These are phyloP conservation scores for Phoma herbarum DNA, from an alignment of 2,329 filamentous ascomycete genomes.

Conservation along the genomic window DNA sequence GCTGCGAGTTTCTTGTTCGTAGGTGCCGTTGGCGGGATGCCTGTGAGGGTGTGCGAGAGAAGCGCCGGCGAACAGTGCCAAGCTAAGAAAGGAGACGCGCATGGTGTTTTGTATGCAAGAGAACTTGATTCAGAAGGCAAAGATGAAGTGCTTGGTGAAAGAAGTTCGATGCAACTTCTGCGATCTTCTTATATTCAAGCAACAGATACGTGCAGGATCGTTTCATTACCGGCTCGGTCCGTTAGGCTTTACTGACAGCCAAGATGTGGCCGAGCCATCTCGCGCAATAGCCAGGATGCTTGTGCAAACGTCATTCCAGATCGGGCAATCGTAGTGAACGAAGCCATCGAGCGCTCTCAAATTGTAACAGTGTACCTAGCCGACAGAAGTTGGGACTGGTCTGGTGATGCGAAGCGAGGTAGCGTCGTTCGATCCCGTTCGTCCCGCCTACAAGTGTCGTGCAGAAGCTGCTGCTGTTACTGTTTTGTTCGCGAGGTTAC, in stretches of 20 bases:
- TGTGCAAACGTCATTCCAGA: background rate
- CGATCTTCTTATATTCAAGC: background rate
- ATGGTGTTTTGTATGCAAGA: background rate
- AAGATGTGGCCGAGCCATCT: background rate
- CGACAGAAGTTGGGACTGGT: too few species aligned
- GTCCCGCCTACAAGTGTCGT: too few species aligned
- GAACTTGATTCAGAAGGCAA: background rate
- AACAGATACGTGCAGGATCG: background rate
- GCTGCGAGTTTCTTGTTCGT: constrained; percentile 54
- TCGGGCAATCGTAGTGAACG: background rate
- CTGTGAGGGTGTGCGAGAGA: constrained; percentile 4
- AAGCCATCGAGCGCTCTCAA: background rate
- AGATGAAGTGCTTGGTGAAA: background rate
- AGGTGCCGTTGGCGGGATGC: background rate
- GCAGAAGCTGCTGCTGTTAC: background rate
- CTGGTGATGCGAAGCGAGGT: too few species aligned
- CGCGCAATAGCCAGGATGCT: background rate
- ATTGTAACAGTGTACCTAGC: background rate
- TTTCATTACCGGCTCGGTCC: constrained; percentile 7
- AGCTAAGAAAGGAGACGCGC: constrained; percentile 6
- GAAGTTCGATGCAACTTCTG: background rate
- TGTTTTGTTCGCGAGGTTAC: background rate
- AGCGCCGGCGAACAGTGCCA: constrained; percentile 2
- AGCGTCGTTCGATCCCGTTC: too few species aligned
- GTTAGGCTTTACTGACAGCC: background rate